phyloP scores from a whole-genome alignment of 305 asterid species.

The Fraxinus floribunda region DNA sequence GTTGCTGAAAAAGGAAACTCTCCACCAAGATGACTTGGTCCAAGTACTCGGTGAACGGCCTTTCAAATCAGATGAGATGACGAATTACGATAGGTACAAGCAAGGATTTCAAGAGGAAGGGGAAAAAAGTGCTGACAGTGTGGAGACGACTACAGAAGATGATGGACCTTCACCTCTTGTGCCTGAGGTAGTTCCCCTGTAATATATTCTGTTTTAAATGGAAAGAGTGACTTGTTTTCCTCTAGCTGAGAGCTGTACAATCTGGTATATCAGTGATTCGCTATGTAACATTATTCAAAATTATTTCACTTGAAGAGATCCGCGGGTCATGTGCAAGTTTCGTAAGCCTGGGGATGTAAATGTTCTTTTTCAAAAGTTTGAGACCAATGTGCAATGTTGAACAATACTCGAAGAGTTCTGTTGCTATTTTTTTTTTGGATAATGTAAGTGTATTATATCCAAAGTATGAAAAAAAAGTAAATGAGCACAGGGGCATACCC shows the following conservation, averaged over 20 bases:
- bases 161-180: constrained; percentile 55
- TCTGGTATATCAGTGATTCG: background rate
- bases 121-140: constrained; percentile 31
- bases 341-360: background rate
- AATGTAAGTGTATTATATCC: too few relatives aligned
- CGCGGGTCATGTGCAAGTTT: background rate
- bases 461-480: too few relatives aligned
- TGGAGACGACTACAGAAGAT: constrained; percentile 33
- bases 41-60: constrained; percentile 57
- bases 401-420: background rate
- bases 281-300: background rate
- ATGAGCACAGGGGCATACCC: too few relatives aligned
- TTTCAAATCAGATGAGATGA: constrained; percentile 43
- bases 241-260: background rate
- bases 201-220: constrained; percentile 10
- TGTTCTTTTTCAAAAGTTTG: background rate
- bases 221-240: background rate
- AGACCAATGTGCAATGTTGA: background rate
- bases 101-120: constrained; percentile 47
- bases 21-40: constrained; percentile 59
- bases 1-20: constrained; percentile 57
- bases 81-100: constrained; percentile 54
- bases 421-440: too few relatives aligned
- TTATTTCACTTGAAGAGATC: background rate
- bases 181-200: constrained; percentile 66